Conservation (phyloP, 73 alveolate genomes). For the Stentor roeselii region DNA sequence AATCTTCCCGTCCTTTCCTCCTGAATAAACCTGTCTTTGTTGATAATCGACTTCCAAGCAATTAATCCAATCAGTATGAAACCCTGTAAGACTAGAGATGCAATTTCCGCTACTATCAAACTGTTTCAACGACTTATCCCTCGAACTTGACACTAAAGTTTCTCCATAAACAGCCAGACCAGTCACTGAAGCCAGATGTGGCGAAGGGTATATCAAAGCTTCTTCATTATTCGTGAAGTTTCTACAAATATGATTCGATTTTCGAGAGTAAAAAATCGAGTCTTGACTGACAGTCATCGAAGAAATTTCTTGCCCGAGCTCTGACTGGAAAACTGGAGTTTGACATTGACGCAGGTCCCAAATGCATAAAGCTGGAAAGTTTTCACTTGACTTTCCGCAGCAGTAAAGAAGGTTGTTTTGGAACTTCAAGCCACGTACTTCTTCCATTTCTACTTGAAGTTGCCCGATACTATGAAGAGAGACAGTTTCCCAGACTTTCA, state of each 20-base stretch:
- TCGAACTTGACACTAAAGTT: not conserved
- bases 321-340: slow-evolving; percentile 53
- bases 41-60: slow-evolving; percentile 32
- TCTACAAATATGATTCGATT: slow-evolving; percentile 49
- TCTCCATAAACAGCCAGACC: not conserved
- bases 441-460: slow-evolving; percentile 61
- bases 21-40: slow-evolving; percentile 37
- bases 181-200: not conserved
- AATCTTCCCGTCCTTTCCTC: slow-evolving; percentile 60
- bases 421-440: slow-evolving; percentile 46
- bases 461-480: slow-evolving; percentile 45
- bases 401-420: slow-evolving; percentile 40
- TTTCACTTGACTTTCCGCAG: slow-evolving; percentile 55
- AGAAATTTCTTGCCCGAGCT: slow-evolving; percentile 59
- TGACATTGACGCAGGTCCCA: slow-evolving; percentile 60
- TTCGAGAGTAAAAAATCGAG: slow-evolving; percentile 49
- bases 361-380: slow-evolving; percentile 39
- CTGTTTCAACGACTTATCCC: slow-evolving; percentile 51
- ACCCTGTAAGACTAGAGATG: slow-evolving; percentile 26
- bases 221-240: not conserved
- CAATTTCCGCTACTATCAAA: slow-evolving; percentile 38
- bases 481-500: slow-evolving; percentile 63
- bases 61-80: slow-evolving; percentile 57
- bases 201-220: not conserved
- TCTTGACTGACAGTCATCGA: slow-evolving; percentile 32